Percentiles rank a stretch among this genome's conserved stretches.
phyloP scores from a whole-genome alignment of 768 basidiomycete species.

The Rhizopogon vinicolor region DNA sequence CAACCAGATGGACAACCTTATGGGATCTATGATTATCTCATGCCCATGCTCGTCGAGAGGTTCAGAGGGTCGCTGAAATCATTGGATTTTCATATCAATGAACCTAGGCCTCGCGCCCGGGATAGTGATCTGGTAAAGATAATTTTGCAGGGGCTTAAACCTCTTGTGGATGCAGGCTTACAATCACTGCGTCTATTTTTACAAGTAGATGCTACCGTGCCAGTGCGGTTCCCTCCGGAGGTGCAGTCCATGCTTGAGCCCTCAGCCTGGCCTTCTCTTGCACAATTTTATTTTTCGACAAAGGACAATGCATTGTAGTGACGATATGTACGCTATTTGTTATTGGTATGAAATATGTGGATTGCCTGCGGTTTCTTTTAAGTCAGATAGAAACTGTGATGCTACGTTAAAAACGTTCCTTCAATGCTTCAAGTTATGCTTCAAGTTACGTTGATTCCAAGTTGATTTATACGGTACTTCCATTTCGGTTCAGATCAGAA shows the following conservation, averaged over 20 bases:
- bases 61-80: constrained; percentile 2
- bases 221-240: not conserved
- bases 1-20: not conserved
- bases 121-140: not conserved
- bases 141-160: not conserved
- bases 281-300: constrained; percentile 1
- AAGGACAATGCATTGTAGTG: not conserved
- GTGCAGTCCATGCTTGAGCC: constrained; percentile 1
- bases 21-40: not conserved
- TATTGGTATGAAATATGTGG: no score
- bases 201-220: not conserved
- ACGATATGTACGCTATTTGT: not conserved
- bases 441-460: no score
- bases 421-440: no score
- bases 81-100: constrained; percentile 3
- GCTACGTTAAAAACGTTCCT: no score
- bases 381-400: no score
- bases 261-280: constrained; percentile 3
- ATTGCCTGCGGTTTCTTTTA: no score
- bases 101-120: not conserved
- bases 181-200: not conserved
- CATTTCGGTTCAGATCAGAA: no score
- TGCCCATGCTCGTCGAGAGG: not conserved
- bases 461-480: no score
- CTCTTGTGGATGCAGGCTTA: constrained; percentile 1